These are phyloP conservation scores for Tylopilus plumbeoviolaceoides DNA, from an alignment of 768 basidiomycete species.

Conservation along the genomic window DNA sequence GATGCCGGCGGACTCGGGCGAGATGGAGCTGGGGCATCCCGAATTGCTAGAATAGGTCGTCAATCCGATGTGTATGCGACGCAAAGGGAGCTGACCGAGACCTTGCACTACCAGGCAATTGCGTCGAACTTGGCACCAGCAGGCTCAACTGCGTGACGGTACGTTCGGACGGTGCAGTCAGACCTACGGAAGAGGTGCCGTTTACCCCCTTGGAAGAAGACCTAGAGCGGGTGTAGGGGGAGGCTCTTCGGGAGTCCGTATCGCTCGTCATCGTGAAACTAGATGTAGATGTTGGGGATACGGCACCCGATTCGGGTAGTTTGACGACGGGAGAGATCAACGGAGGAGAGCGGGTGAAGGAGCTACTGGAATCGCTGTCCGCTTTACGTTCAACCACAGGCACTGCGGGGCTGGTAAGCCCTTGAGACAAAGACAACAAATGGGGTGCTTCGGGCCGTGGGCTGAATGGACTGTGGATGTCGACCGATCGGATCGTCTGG, in stretches of 20 bases:
- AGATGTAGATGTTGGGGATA: slow-evolving; percentile 24
- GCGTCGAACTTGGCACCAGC: slow-evolving; percentile 22
- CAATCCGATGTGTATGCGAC: not conserved
- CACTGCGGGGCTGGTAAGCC: not conserved
- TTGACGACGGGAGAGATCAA: slow-evolving; percentile 27
- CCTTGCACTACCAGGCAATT: slow-evolving; percentile 13
- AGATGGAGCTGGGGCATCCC: slow-evolving; percentile 29
- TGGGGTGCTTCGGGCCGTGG: slow-evolving; percentile 24
- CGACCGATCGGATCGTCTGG: slow-evolving; percentile 10
- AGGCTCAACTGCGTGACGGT: slow-evolving; percentile 26
- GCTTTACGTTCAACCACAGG: slow-evolving; percentile 7
- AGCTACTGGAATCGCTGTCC: slow-evolving; percentile 20
- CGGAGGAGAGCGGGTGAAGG: slow-evolving; percentile 27
- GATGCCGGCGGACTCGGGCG: slow-evolving; percentile 32
- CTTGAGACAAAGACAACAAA: slow-evolving; percentile 19
- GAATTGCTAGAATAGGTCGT: slow-evolving; percentile 17
- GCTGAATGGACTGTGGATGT: slow-evolving; percentile 26
- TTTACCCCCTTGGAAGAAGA: slow-evolving; percentile 11
- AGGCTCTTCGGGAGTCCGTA: slow-evolving; percentile 15
- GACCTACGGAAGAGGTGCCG: slow-evolving; percentile 3
- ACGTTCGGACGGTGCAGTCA: slow-evolving; percentile 8
- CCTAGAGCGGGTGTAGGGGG: slow-evolving; percentile 3
- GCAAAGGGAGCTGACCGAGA: not conserved
- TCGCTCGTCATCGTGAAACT: slow-evolving; percentile 29
- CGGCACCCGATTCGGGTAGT: slow-evolving; percentile 23